These are phyloP conservation scores for Cryomyces minteri DNA, from an alignment of 495 filamentous ascomycete species.

Conservation along the genomic window DNA sequence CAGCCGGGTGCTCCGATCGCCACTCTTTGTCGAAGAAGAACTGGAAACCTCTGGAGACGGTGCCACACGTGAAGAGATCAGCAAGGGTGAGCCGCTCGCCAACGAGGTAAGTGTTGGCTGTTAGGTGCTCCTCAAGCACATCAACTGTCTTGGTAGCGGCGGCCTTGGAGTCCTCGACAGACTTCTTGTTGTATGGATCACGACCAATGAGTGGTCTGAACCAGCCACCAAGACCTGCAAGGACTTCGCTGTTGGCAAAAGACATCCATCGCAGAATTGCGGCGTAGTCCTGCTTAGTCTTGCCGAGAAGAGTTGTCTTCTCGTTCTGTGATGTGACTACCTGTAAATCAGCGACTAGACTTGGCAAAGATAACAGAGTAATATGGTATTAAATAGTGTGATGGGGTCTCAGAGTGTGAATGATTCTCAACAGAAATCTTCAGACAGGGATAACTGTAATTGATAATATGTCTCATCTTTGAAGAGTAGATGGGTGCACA, in stretches of 20 bases:
- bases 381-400: neutral
- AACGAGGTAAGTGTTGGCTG: conserved; percentile 88
- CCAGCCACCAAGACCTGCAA: conserved; percentile 59
- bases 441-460: conserved; percentile 98
- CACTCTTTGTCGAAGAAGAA: conserved; percentile 78
- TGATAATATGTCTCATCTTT: conserved; percentile 67
- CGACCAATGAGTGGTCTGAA: conserved; percentile 74
- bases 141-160: conserved; percentile 42
- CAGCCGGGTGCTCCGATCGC: conserved; percentile 60
- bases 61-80: conserved; percentile 64
- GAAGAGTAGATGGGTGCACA: conserved; percentile 10
- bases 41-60: conserved; percentile 71
- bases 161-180: conserved; percentile 59
- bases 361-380: neutral
- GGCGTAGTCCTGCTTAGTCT: conserved; percentile 98
- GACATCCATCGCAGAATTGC: conserved; percentile 97
- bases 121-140: conserved; percentile 72
- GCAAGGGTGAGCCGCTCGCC: conserved; percentile 94
- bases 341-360: neutral
- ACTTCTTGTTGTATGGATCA: conserved; percentile 94
- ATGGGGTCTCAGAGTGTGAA: conserved; percentile 37
- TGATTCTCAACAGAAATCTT: conserved; percentile 67
- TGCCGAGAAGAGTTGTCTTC: conserved; percentile 96
- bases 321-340: conserved; percentile 97
- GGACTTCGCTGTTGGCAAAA: conserved; percentile 70